phyloP scores from a whole-genome alignment of 441 rosid genomes.

The Brassica hybrid region DNA sequence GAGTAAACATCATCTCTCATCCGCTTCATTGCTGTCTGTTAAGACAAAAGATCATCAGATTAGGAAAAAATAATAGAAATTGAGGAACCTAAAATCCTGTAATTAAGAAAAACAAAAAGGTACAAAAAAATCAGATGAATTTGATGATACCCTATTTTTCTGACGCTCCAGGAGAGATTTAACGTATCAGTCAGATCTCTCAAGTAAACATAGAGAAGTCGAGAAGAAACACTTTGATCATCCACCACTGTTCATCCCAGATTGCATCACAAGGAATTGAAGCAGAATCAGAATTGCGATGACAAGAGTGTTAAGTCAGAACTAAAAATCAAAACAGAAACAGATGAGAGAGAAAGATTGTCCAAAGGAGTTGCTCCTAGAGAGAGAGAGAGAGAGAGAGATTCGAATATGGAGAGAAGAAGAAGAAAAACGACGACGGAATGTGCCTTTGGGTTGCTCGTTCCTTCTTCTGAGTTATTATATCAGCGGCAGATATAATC shows the following conservation, averaged over 20 bases:
- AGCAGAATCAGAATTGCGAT: conserved; percentile 14
- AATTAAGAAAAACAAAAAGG: conserved; percentile 12
- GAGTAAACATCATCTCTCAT: background rate
- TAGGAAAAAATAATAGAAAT: background rate
- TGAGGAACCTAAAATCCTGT: background rate
- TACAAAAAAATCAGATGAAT: conserved; percentile 1
- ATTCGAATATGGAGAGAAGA: conserved; percentile 32
- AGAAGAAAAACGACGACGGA: conserved; percentile 17
- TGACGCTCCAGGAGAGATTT: conserved; percentile 16
- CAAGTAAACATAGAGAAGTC: background rate
- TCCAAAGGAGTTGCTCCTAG: conserved; percentile 6
- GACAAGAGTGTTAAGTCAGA: conserved; percentile 6
- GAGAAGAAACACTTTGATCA: conserved; percentile 27
- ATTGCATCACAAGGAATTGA: background rate
- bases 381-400: conserved; percentile 10
- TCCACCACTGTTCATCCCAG: conserved; percentile 6
- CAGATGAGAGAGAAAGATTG: conserved; percentile 15
- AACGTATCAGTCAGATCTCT: conserved; percentile 45
- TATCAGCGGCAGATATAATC: conserved; percentile 24
- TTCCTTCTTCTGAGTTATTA: background rate
- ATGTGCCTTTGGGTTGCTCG: conserved; percentile 17
- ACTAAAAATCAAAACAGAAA: background rate
- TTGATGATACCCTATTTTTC: conserved; percentile 39
- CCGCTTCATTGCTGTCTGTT: background rate
- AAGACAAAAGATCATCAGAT: conserved; percentile 2